Base-by-base conservation (phyloP, 2,329 filamentous ascomycete species). In the Alternaria angustiovoidea region DNA sequence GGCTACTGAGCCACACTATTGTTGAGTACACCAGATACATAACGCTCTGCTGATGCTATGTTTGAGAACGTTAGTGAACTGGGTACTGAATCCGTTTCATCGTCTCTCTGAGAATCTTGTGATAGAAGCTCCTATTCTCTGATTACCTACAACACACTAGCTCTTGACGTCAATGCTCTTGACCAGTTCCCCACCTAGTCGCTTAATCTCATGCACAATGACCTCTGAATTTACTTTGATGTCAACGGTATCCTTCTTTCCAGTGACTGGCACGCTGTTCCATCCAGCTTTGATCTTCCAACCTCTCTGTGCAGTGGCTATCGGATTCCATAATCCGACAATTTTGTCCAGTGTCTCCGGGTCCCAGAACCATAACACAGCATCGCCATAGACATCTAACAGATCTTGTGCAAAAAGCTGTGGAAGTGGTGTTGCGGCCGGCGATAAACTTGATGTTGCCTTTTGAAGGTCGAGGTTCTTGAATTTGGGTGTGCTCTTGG, bases 291-390 rank as follows among this genome's bases (percentile, higher is more conserved):
- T 91, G 16, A 91, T 85, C 65, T 90, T 90, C 82, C 93, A 94
- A 12, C 81, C 80, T 63, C 91, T 85, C 61, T 74, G 69, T 1
- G 62, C 71, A 16, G 80, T 81, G 5, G 80, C 79, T 46, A 81
- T 75, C 0, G 89, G 89, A 72, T 87, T 89, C 89, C 89, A 91
- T 43, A 91, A 71, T 0, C 88, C 89, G 11, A 85, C 86, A 74
- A 91, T 84, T 7, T 85, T 74, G 57, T 87, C 83, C 24, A 88
- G 84, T 2, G 83, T 81, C 1, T 83, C 76, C 5, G 81, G 83
- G 32, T 93, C 89, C 64, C 89, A 86, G 82, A 98, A 97, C 78
- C 97, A 92, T 2, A 97, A 81, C 34, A 96, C 81, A 3, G 87
- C 86, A 36, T 89, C 85, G 4, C 85, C 85, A 74, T 93, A 97